Conservation (phyloP, 768 basidiomycete species). For the Mycena rebaudengoi region DNA sequence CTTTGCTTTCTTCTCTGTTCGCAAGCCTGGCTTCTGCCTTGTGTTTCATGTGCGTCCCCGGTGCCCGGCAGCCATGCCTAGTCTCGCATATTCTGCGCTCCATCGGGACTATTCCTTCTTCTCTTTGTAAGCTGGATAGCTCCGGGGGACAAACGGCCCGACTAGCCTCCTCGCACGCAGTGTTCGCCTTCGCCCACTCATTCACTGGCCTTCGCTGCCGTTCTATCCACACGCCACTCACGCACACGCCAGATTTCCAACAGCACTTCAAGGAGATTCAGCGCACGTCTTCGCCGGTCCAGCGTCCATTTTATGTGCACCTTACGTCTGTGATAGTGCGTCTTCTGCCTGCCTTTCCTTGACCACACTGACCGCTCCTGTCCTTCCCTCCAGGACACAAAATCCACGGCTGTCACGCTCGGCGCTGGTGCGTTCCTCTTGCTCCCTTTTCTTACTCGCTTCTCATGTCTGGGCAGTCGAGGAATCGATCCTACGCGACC, state of each 20-base stretch:
- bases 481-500: slow-evolving; percentile 76
- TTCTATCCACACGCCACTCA: background rate
- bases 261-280: slow-evolving; percentile 83
- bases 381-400: slow-evolving; percentile 64
- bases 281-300: slow-evolving; percentile 66
- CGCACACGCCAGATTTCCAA: slow-evolving; percentile 66
- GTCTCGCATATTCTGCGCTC: too few relatives aligned
- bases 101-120: too few relatives aligned
- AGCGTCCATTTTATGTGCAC: slow-evolving; percentile 75
- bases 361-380: slow-evolving; percentile 13
- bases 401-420: slow-evolving; percentile 76
- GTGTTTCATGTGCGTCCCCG: background rate
- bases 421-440: slow-evolving; percentile 59
- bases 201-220: background rate
- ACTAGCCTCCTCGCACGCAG: too few relatives aligned
- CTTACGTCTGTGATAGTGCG: slow-evolving; percentile 82
- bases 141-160: too few relatives aligned
- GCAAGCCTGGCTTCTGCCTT: background rate
- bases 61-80: too few relatives aligned
- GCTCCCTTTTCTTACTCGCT: background rate
- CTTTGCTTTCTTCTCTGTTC: slow-evolving; percentile 1
- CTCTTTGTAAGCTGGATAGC: too few relatives aligned
- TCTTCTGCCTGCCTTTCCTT: slow-evolving; percentile 23
- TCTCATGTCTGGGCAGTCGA: slow-evolving; percentile 53
- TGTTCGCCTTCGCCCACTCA: background rate